Evolutionary conservation across 345 rosid genomes (phyloP), one percentile per base, ranked within the genome.

Genomic region (Cardamine occulta): DNA sequence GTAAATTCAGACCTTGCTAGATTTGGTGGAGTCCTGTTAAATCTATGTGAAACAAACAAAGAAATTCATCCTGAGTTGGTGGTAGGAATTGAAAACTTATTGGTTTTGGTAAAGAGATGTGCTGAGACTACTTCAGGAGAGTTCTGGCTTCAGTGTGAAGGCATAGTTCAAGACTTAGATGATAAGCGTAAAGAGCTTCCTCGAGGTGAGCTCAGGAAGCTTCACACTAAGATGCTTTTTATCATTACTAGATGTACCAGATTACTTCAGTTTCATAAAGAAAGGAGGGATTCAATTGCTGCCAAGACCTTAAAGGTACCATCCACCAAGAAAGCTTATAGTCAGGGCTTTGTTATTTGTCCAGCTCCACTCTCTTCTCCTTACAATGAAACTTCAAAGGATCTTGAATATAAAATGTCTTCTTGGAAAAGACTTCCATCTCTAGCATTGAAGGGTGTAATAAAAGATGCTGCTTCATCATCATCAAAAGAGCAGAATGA

Each of bases 101-200:
- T 94, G 82, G 69, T 94, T 79, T 82, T 92, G 81, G 97, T 97
- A 76, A 82, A 92, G 66, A 81, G 84, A 66, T 91, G 97, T 85
- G 88, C 86, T 64, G 78, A 86, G 87, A 77, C 88, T 54, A 80
- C 89, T 26, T 84, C 97, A 47, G 86, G 82, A 70, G 92, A 88
- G 59, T 91, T 94, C 77, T 94, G 97, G 97, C 89, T 86, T 79
- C 93, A 90, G 73, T 94, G 97, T 81, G 97, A 94, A 79, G 88
- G 89, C 71, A 94, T 92, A 82, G 97, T 94, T 64, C 99, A 94
- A 82, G 92, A 90, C 60, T 78, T 91, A 71, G 98, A 90, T 83
- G 96, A 94, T 78, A 90, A 75, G 78, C 97, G 97, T 34, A 97
- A 90, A 79, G 97, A 94, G 80, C 91, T 85, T 87, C 87, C 96